Evolutionary conservation across 1,284 basidiomycete genomes (phyloP).

Genomic region (Microstroma glucosiphilum): DNA sequence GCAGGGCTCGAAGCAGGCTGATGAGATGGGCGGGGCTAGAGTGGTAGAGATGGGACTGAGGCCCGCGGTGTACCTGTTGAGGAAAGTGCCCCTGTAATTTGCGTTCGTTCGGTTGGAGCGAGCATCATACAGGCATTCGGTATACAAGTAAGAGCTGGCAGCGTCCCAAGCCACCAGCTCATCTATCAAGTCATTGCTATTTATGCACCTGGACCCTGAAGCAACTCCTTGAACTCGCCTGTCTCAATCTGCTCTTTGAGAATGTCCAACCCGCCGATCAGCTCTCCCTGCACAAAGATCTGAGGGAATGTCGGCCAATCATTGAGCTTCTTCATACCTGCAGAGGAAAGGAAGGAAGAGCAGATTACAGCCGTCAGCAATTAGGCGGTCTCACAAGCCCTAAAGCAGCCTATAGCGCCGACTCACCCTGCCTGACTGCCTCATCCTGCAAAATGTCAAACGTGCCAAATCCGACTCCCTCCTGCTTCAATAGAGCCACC

Average conservation of each 20-base stretch:
- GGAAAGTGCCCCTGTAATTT: slow-evolving; percentile 2
- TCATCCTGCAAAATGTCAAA: slow-evolving; percentile 72
- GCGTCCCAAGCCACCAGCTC: not conserved
- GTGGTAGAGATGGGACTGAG: slow-evolving; percentile 3
- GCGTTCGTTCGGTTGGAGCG: not conserved
- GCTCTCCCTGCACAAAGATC: slow-evolving; percentile 63
- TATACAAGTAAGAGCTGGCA: not conserved
- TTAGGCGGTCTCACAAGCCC: too few species aligned
- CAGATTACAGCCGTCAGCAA: not conserved
- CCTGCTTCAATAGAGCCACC: slow-evolving; percentile 61
- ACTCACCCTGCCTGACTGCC: slow-evolving; percentile 61
- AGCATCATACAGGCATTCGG: too few species aligned
- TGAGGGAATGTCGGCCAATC: slow-evolving; percentile 70
- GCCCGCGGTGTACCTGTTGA: not conserved
- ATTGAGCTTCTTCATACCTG: slow-evolving; percentile 77
- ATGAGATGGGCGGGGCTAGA: not conserved
- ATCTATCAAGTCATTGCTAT: not conserved
- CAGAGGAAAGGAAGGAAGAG: slow-evolving; percentile 35
- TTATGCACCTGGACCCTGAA: slow-evolving; percentile 31
- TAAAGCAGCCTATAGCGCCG: not conserved
- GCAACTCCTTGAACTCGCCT: slow-evolving; percentile 64
- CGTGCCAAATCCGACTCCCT: slow-evolving; percentile 63
- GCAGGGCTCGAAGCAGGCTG: not conserved
- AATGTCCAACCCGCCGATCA: slow-evolving; percentile 62
- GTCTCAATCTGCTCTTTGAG: slow-evolving; percentile 53